Base-by-base conservation (phyloP, 139 green algal genomes). In the Ostreobium quekettii region DNA sequence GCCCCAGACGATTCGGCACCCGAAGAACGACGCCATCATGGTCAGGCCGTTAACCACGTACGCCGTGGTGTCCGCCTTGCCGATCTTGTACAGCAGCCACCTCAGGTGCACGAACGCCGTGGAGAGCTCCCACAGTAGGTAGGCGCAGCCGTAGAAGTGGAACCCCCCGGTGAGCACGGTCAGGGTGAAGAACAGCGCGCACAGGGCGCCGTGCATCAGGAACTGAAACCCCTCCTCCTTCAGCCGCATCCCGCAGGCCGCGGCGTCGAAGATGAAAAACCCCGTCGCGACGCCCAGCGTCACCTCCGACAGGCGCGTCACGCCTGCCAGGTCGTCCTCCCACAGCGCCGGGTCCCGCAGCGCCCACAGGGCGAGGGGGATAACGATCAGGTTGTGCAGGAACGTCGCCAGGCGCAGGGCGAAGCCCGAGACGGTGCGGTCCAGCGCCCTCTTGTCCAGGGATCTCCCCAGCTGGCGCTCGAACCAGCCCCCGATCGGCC, bases 131-230 rank as follows among this genome's bases (percentile, higher is more conserved):
- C 61, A 67, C 61, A 67, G 36, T 28, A 67, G 35, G 36, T 58
- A 67, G 8, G 39, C 61, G 28, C 76, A 75, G 48, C 72, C 61
- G 36, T 68, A 68, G 35, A 68, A 53, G 61, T 68, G 61, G 35
- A 68, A 68, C 19, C 53, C 53, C 35, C 26, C 42, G 11, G 36
- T 57, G 4, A 53, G 6, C 35, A 36, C 35, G 8, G 35, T 29
- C 19, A 57, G 53, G 36, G 24, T 8, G 36, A 57, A 68, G 26
- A 68, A 68, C 19, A 36, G 26, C 22, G 35, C 38, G 35, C 61
- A 57, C 35, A 68, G 19, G 24, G 35, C 4, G 30, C 61, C 61
- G 35, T 68, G 61, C 5, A 68, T n/a, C 4, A 68, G 4, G 26
- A 68, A 68, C 35, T 11, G 30, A 5, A 30, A 30, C 30, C 61